Evolutionary conservation across 257 asterid species (phyloP), one percentile per base, ranked within the genome.

Genomic region (Perilla frutescens): DNA sequence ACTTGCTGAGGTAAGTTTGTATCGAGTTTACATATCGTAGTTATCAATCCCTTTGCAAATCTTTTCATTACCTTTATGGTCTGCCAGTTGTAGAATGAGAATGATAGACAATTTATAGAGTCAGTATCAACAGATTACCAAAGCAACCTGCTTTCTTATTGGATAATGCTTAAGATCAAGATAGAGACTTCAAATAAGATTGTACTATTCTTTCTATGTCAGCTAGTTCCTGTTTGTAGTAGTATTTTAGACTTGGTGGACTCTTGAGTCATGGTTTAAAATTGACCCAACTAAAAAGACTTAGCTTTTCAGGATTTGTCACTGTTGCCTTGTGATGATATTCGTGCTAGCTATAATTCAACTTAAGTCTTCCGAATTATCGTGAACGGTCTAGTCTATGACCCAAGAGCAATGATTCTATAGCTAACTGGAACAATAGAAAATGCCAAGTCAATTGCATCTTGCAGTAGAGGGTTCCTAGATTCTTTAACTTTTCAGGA

Each of bases 1-100:
- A 58, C 87, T 87, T 53, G 34, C 85, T 51, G 87, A 89, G 98
- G 99, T 95, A 75, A 81, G 92, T 73, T 49, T 45, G 41, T 59
- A 20, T 65, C 20, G 10, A 11, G 3, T 44, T 29, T 64, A 34
- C 9, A n/a, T 20, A 20, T 20, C 26, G 26, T 20, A 20, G 26
- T 41, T 10, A 4, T 7, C 8, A 13, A n/a, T 36, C 37, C 37
- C 43, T 10, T 75, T 74, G 70, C 58, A 20, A 53, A 7, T 68
- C 45, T 62, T 40, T 1, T n/a, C 10, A n/a, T 65, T 44, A 20
- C 4, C 26, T n/a, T 13, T n/a, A 36, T 8, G 20, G 60, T 54
- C 7, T 8, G 53, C 44, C 10, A 10, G 48, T 51, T 36, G 29
- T 40, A 37, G 7, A 13, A 47, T 58, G 2, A 40, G 63, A 36